Conservation (phyloP, 1,284 basidiomycete genomes). For the Tremellales sp. region DNA sequence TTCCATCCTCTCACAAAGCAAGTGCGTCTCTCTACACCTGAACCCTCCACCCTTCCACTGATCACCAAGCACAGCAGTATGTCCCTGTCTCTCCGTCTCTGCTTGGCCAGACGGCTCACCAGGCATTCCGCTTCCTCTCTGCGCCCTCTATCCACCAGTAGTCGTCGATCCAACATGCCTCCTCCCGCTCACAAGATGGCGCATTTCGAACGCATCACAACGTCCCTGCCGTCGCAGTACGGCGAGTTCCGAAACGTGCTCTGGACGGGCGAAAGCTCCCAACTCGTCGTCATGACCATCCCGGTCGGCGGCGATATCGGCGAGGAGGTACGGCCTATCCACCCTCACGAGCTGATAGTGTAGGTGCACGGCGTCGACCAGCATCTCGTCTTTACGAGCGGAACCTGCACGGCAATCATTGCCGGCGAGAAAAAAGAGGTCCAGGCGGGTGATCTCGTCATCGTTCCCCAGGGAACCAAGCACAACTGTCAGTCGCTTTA, state of each 20-base stretch:
- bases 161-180: constrained; percentile 17
- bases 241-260: constrained; percentile 46
- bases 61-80: background rate
- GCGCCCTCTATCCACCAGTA: background rate
- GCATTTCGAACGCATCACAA: constrained; percentile 37
- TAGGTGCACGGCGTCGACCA: constrained; percentile 46
- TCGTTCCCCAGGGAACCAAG: constrained; percentile 48
- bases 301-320: constrained; percentile 48
- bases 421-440: constrained; percentile 45
- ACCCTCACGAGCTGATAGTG: constrained; percentile 1
- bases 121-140: background rate
- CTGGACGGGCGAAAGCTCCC: constrained; percentile 43
- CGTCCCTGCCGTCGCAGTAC: constrained; percentile 35
- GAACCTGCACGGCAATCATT: constrained; percentile 43
- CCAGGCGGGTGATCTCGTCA: constrained; percentile 46
- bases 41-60: background rate
- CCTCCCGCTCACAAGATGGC: constrained; percentile 38
- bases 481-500: constrained; percentile 38
- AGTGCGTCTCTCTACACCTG: too few relatives aligned
- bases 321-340: constrained; percentile 27
- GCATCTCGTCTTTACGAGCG: constrained; percentile 45
- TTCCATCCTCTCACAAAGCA: too few relatives aligned
- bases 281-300: constrained; percentile 48
- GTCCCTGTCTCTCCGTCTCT: background rate
- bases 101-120: too few relatives aligned